Base-by-base conservation (phyloP, 1,284 basidiomycete species). In the Phylloporus sp. region DNA sequence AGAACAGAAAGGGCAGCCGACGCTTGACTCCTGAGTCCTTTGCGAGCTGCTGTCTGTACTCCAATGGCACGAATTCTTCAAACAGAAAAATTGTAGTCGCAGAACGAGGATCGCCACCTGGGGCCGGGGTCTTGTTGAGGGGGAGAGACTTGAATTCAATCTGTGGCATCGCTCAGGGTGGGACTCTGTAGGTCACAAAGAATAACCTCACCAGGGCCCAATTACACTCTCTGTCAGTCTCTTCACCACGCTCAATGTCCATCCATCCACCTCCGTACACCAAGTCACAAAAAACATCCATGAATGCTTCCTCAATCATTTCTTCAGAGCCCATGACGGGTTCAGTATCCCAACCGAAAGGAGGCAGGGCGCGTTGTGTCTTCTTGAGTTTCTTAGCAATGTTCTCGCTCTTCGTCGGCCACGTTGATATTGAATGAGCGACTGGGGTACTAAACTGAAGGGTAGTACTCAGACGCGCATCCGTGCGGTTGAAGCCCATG, bases 271-370 rank as follows among this genome's bases (percentile, higher is more conserved):
- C 87, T 32, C 93, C 92, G 66, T 92, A 90, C 52, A 94, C 81
- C 52, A 96, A 78, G 76, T 96, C 94, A 69, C 90, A 92, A 78
- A 94, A 96, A 32, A 92, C 91, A 70, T 94, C 92, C 50, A 96
- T 71, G 75, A 96, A 96, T 1, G 91, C 86, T 76, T 95, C 94
- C 73, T 96, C 94, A 34, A 96, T 81, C 58, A 92, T 81, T 77
- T 90, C 85, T 77, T 95, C 89, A 44, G 80, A 76, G 18, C 87
- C 87, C 66, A 93, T 78, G 31, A 92, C 86, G 0, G 93, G 92
- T 52, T 90, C 88, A 0, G 92, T 95, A 71, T 95, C 91, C 90
- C 93, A 94, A 2, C 90, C 88, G 72, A 96, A 96, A 1, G 89
- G 79, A 18, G 92, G 91, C 26, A 95, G 80, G 6, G 87, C 78